Evolutionary conservation across 192 early-diverging fungal species (phyloP).

Genomic region (Oehlia diaphana): DNA sequence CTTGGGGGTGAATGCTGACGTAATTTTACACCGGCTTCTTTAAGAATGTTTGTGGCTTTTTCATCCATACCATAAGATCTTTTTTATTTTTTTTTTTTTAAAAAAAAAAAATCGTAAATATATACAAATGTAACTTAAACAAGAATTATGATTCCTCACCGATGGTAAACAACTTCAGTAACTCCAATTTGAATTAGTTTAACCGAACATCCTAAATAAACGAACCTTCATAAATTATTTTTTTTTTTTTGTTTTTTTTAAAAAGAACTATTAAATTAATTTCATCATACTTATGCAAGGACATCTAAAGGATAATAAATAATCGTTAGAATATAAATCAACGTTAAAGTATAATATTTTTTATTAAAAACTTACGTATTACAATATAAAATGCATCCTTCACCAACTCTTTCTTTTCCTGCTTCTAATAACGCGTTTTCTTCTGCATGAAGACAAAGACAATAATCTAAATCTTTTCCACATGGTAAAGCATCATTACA

Average conservation of each 20-base stretch:
- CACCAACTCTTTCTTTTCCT: slow-evolving; percentile 83
- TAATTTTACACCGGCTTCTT: slow-evolving; percentile 79
- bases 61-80: slow-evolving; percentile 95
- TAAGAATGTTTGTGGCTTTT: slow-evolving; percentile 76
- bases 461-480: slow-evolving; percentile 79
- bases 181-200: slow-evolving; percentile 97
- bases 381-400: slow-evolving; percentile 85
- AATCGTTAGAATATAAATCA: background rate
- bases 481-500: slow-evolving; percentile 87
- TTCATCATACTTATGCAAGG: slow-evolving; percentile 63
- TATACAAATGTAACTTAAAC: background rate
- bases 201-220: slow-evolving; percentile 82
- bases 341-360: background rate
- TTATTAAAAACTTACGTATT: slow-evolving; percentile 67
- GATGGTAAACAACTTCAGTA: slow-evolving; percentile 82
- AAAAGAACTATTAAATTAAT: slow-evolving; percentile 9
- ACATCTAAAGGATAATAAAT: slow-evolving; percentile 40
- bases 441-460: slow-evolving; percentile 97
- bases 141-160: background rate
- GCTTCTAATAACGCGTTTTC: slow-evolving; percentile 98
- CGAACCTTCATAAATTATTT: slow-evolving; percentile 19
- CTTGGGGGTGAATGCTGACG: slow-evolving; percentile 72
- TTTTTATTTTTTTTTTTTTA: slow-evolving; percentile 23
- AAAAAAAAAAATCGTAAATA: background rate
- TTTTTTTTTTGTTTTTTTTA: background rate